Conservation (phyloP, 1,139 yeast genomes). For the Suhomyces wounanorum region DNA sequence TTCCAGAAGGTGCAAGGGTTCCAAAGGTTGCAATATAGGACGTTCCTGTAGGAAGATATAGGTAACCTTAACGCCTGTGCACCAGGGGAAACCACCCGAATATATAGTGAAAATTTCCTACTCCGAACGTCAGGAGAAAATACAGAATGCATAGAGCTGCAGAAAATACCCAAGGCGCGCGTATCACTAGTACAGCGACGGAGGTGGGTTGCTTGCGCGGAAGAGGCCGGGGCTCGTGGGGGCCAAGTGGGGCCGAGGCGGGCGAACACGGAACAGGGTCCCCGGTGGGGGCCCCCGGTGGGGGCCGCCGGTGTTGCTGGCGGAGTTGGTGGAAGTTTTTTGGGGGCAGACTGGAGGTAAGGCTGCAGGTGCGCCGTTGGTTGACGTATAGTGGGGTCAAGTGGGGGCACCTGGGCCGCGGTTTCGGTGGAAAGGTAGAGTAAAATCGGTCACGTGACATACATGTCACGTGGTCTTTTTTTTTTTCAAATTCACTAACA, state of each 20-base stretch:
- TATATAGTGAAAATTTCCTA: constrained; percentile 3
- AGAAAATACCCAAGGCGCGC: constrained; percentile 1
- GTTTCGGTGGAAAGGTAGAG: neutral
- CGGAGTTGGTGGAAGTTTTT: too few species aligned
- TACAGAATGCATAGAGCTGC: neutral
- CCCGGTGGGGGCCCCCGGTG: too few species aligned
- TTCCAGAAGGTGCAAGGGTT: too few species aligned
- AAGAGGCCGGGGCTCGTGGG: neutral
- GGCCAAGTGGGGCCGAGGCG: neutral
- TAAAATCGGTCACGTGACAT: neutral
- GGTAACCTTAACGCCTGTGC: neutral
- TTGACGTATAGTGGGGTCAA: neutral
- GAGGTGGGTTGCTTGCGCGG: neutral
- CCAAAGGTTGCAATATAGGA: too few species aligned
- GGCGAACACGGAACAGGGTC: neutral
- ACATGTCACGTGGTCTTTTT: neutral
- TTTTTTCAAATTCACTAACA: too few species aligned
- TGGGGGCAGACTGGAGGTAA: too few species aligned
- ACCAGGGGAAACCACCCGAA: constrained; percentile 1
- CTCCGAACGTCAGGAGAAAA: constrained; percentile 2
- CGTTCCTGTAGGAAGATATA: neutral
- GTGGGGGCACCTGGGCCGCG: neutral
- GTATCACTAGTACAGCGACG: neutral
- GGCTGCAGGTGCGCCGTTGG: neutral
- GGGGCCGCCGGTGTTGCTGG: too few species aligned